Evolutionary conservation across 106 monocot species (phyloP).

Genomic region (Gastrodia elata): DNA sequence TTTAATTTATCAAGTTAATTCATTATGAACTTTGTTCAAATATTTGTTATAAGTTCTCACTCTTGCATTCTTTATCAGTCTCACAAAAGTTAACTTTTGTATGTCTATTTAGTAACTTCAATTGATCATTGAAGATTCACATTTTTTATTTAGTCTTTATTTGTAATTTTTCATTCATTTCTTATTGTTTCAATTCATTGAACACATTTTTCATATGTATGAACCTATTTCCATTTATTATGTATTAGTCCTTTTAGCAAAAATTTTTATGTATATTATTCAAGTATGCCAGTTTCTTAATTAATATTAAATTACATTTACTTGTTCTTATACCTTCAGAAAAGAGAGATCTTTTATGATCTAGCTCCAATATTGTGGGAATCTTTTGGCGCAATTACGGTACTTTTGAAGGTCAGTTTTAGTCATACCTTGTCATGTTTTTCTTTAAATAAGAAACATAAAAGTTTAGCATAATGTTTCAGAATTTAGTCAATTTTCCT

Average conservation of each 20-base stretch:
- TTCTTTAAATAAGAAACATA: conserved; percentile 1
- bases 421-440: not conserved
- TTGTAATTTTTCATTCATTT: not conserved
- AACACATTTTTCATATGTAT: not conserved
- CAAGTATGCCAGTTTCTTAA: too few relatives aligned
- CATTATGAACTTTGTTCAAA: not conserved
- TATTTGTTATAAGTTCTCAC: not conserved
- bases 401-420: conserved; percentile 34
- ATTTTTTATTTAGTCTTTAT: not conserved
- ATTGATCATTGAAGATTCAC: not conserved
- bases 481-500: not conserved
- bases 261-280: not conserved
- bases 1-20: not conserved
- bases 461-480: not conserved
- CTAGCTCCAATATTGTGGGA: conserved; percentile 56
- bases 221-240: not conserved
- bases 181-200: not conserved
- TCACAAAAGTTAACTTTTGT: not conserved
- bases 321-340: conserved; percentile 3
- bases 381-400: conserved; percentile 49
- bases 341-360: conserved; percentile 58
- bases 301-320: too few relatives aligned
- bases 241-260: not conserved
- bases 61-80: not conserved
- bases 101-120: not conserved